These are phyloP conservation scores for Phytopythium vexans DNA, from an alignment of 352 stramenopile genomes.

Conservation along the genomic window DNA sequence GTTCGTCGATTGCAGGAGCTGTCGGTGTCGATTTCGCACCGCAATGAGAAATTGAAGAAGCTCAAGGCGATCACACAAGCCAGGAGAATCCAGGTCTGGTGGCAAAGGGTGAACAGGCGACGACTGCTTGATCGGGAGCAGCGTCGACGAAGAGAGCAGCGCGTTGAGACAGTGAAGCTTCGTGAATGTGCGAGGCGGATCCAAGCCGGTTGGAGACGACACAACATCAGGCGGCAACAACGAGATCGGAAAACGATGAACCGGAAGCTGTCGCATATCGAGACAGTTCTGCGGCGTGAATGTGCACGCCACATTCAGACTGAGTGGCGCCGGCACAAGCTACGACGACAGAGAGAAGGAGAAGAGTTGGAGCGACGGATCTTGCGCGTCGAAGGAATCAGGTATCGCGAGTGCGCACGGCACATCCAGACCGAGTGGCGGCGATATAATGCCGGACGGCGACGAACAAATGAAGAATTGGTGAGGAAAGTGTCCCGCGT, in stretches of 20 bases:
- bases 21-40: too few species aligned
- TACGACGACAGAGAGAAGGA: not conserved
- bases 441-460: too few species aligned
- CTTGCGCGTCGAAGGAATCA: not conserved
- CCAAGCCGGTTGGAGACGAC: not conserved
- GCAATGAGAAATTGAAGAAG: too few species aligned
- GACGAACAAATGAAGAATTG: too few species aligned
- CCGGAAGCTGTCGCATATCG: too few species aligned
- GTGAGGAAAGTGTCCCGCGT: too few species aligned
- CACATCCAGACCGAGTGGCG: not conserved
- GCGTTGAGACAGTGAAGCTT: conserved; percentile 1
- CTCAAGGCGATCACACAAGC: not conserved
- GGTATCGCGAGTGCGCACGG: not conserved
- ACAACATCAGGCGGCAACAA: too few species aligned
- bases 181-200: not conserved
- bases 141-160: not conserved
- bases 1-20: conserved; percentile 11
- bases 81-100: conserved; percentile 15
- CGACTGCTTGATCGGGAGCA: too few species aligned
- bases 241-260: too few species aligned
- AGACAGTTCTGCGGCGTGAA: not conserved
- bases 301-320: not conserved
- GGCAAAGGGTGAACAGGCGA: conserved; percentile 2
- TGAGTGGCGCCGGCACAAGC: not conserved
- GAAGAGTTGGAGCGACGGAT: not conserved